A percentile compares a stretch with the other conserved stretches of the same genome.
Conservation (phyloP, 352 stramenopile species). For the Pilasporangium apinafurcum region DNA sequence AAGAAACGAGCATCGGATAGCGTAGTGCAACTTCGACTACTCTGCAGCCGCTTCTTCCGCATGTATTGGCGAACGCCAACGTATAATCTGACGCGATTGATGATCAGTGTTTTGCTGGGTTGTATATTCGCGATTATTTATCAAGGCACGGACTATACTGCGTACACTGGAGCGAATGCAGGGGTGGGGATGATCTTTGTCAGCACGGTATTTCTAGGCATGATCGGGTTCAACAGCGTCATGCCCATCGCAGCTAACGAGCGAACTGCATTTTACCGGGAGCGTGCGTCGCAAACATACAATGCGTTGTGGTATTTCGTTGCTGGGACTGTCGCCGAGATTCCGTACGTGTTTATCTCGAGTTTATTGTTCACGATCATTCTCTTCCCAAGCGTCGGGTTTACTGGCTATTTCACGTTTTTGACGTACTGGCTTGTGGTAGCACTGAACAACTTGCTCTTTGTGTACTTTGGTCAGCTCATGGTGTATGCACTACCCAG, state of each 20-base stretch:
- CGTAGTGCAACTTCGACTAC: constrained; percentile 22
- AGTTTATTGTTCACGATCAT: constrained; percentile 27
- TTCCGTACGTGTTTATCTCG: constrained; percentile 41
- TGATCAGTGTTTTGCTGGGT: constrained; percentile 63
- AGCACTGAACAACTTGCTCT: constrained; percentile 32
- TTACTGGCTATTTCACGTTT: constrained; percentile 22
- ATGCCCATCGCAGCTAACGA: constrained; percentile 77
- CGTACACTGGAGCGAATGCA: constrained; percentile 29
- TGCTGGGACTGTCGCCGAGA: constrained; percentile 74
- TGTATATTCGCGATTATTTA: constrained; percentile 77
- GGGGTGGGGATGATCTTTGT: constrained; percentile 79
- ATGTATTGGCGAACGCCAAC: constrained; percentile 84
- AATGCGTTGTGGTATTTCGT: constrained; percentile 76
- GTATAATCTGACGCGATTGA: constrained; percentile 79
- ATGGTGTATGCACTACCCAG: constrained; percentile 39
- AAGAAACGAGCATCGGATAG: constrained; percentile 22
- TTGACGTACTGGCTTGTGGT: constrained; percentile 41
- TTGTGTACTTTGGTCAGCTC: constrained; percentile 42
- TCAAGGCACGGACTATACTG: constrained; percentile 39
- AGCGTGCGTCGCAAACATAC: constrained; percentile 90
- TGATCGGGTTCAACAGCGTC: constrained; percentile 77
- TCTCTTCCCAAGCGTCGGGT: constrained; percentile 39
- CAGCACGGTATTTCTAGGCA: constrained; percentile 71
- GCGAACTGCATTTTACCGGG: constrained; percentile 89
- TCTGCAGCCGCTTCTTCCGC: constrained; percentile 54